These are phyloP conservation scores for Phytopythium aichiense DNA, from an alignment of 352 stramenopile genomes.

Conservation along the genomic window DNA sequence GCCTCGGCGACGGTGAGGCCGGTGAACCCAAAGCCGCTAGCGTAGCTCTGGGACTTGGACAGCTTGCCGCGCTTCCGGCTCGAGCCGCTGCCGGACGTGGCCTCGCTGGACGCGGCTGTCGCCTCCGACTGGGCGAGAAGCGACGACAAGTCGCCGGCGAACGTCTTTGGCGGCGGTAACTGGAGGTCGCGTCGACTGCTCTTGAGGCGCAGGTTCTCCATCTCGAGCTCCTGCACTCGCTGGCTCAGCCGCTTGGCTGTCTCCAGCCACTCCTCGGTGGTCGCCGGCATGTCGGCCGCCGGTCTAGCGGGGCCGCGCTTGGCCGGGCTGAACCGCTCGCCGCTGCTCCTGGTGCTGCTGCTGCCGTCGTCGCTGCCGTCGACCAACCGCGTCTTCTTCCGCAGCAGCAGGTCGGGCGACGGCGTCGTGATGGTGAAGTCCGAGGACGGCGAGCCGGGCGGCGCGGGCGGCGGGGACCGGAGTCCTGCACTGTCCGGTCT, in stretches of 20 bases:
- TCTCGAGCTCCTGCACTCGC: slow-evolving; percentile 62
- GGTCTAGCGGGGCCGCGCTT: not conserved
- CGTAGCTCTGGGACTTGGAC: slow-evolving; percentile 59
- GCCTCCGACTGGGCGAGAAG: slow-evolving; percentile 14
- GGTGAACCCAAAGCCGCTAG: slow-evolving; percentile 44
- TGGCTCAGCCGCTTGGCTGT: slow-evolving; percentile 46
- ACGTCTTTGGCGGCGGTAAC: slow-evolving; percentile 25
- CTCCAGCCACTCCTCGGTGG: slow-evolving; percentile 46
- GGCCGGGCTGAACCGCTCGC: slow-evolving; percentile 5
- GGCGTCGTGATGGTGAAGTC: slow-evolving; percentile 13
- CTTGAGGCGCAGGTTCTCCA: slow-evolving; percentile 58
- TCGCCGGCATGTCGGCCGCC: slow-evolving; percentile 2
- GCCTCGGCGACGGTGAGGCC: slow-evolving; percentile 63
- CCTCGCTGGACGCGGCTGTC: slow-evolving; percentile 1
- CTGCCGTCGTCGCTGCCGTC: slow-evolving; percentile 13
- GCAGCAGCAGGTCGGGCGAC: slow-evolving; percentile 8
- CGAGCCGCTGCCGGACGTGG: slow-evolving; percentile 8
- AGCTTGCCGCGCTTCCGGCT: slow-evolving; percentile 18
- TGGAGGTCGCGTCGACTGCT: slow-evolving; percentile 8
- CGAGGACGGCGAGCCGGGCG: slow-evolving; percentile 16
- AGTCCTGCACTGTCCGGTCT: not conserved
- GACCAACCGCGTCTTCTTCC: slow-evolving; percentile 9
- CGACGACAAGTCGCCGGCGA: slow-evolving; percentile 30
- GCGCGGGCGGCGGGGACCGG: slow-evolving; percentile 10
- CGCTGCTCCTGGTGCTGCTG: slow-evolving; percentile 15